Base-by-base conservation (phyloP, 1,284 basidiomycete genomes). In the Irpex sp. region DNA sequence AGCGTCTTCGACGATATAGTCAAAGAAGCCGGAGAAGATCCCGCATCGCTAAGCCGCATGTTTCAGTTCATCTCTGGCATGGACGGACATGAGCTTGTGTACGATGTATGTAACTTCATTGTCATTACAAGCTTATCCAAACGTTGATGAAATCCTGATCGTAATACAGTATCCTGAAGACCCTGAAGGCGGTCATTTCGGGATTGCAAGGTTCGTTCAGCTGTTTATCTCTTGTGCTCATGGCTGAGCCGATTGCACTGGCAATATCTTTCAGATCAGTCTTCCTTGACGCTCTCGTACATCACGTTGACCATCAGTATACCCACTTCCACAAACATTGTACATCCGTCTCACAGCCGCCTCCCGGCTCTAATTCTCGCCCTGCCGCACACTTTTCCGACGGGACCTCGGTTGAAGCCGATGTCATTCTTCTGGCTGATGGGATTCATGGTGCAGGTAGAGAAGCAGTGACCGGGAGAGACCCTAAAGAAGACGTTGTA, bases 291-390 rank as follows among this genome's bases (percentile, higher is more conserved):
- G 79, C 80, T 1, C 67, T 85, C 26, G 69, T 77, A 5, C 73
- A 74, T 17, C 71, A 79, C 36, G 61, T 84, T 35, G 78, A 83
- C 63, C 70, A 79, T 1, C 67, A 70, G 9, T 55, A 51, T 11
- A 73, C 76, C 1, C 81, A 82, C 64, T 81, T 85, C 67, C 76
- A 80, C 63, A 82, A 82, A 66, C 80, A 81, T 6, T 81, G 80
- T 62, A 72, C 69, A 13, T 73, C 71, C 6, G 68, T 81, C 36
- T 66, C 72, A n/a, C 53, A 49, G n/a, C 57, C 60, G 15, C 37
- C 61, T 37, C 59, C 65, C 35, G 62, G 65, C 15, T 72, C 73
- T 13, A 67, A 64, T 8, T 67, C 76, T 4, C 68, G 65, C 8
- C 67, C 76, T 4, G 58, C 70, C 5, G 67, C 83, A 2, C 71